Evolutionary conservation across 495 filamentous ascomycete genomes (phyloP).

Genomic region (Neurospora discreta): DNA sequence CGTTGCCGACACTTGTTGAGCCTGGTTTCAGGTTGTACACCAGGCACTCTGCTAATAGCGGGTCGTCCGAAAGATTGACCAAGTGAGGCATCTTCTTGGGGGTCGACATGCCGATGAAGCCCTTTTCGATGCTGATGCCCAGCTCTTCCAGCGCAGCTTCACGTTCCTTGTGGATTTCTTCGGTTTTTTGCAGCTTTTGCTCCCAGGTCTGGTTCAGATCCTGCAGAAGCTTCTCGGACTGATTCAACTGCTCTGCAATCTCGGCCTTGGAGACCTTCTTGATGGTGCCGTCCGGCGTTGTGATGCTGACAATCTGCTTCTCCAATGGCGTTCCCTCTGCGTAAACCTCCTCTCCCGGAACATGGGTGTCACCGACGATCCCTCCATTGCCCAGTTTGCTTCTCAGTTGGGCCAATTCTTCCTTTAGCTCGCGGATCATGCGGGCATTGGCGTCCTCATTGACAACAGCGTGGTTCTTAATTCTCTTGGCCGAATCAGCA

Average conservation of each 20-base stretch:
- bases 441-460: constrained; percentile 98
- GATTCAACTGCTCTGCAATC: constrained; percentile 90
- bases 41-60: constrained; percentile 87
- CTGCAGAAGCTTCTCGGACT: constrained; percentile 90
- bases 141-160: constrained; percentile 92
- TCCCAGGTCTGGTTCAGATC: constrained; percentile 99
- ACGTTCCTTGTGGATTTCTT: constrained; percentile 93
- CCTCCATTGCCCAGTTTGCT: constrained; percentile 65
- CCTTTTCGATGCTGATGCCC: constrained; percentile 97
- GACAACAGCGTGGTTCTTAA: constrained; percentile 99
- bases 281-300: constrained; percentile 68
- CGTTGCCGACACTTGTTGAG: constrained; percentile 84
- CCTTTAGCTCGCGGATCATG: constrained; percentile 97
- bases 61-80: constrained; percentile 95
- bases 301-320: constrained; percentile 92
- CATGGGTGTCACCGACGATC: constrained; percentile 27
- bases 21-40: constrained; percentile 98
- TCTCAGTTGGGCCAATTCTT: constrained; percentile 78
- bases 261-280: constrained; percentile 98
- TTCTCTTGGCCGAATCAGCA: constrained; percentile 94
- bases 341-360: constrained; percentile 66
- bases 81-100: constrained; percentile 99
- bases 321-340: constrained; percentile 85
- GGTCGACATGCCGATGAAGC: constrained; percentile 88
- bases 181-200: constrained; percentile 87